Evolutionary conservation across 23 red algal species (phyloP).

Genomic region (Gracilaria domingensis): DNA sequence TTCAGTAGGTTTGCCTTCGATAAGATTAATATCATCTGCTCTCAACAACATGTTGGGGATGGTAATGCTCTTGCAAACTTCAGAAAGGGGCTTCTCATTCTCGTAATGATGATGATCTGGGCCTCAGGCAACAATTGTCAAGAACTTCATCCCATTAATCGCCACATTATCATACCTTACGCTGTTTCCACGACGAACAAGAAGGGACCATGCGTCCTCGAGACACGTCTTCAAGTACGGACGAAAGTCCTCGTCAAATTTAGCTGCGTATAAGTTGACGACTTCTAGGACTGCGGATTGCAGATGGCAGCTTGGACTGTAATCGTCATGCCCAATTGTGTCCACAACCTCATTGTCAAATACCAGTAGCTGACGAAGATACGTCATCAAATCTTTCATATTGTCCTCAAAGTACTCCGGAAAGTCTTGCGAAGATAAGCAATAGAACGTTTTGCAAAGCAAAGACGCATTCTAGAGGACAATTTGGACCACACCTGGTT

Average conservation of each 20-base stretch:
- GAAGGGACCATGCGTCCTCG: constrained; percentile 76
- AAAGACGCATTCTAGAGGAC: constrained; percentile 56
- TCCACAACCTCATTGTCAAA: constrained; percentile 63
- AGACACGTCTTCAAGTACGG: constrained; percentile 81
- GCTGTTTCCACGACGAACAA: constrained; percentile 73
- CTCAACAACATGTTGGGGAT: constrained; percentile 94
- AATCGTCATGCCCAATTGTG: constrained; percentile 52
- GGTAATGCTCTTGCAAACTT: constrained; percentile 90
- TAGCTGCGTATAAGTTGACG: constrained; percentile 75
- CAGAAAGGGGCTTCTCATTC: constrained; percentile 47
- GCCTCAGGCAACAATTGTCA: constrained; percentile 76
- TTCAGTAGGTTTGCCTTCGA: constrained; percentile 94
- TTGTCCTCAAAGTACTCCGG: constrained; percentile 97
- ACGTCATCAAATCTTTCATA: constrained; percentile 81
- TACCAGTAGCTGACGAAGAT: constrained; percentile 69
- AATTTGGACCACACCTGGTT: constrained; percentile 29
- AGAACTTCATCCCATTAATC: constrained; percentile 89
- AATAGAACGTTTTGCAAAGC: constrained; percentile 84
- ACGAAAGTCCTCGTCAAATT: constrained; percentile 99
- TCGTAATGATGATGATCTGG: constrained; percentile 82
- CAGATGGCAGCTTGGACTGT: constrained; percentile 65
- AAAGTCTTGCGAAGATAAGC: constrained; percentile 93
- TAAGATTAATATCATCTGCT: constrained; percentile 89
- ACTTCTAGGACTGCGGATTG: constrained; percentile 81
- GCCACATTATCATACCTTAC: constrained; percentile 85